Base-by-base conservation (phyloP, 345 rosid genomes). In the Syzygium aqueum region DNA sequence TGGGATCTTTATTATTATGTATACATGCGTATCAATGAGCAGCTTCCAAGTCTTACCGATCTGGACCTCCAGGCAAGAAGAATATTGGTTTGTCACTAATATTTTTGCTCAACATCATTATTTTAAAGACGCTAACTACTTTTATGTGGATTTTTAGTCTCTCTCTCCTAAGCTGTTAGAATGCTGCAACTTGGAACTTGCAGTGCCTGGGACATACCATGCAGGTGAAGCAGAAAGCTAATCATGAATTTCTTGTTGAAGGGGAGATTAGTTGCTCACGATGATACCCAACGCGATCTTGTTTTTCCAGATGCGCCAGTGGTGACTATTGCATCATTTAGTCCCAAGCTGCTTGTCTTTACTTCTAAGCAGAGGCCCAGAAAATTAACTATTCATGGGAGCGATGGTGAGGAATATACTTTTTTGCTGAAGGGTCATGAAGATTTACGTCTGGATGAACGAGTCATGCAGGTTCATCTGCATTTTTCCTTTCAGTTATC, bases 381-480 rank as follows among this genome's bases (percentile, higher is more conserved):
- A 67, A 96, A 96, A 90, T 93, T 97, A 93, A 97, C 99, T 80
- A 97, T 97, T 93, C 97, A 94, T 59, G 99, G 99, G 83, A 97
- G 93, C 88, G 96, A 97, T 86, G 99, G 99, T 85, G 95, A 95
- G 90, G 99, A 95, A 88, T 91, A 97, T 89, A 95, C 98, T 86
- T 97, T 96, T 90, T 91, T 97, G 93, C 93, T 97, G 87, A 97
- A 97, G 93, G 99, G 99, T 49, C 99, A 97, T 89, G 99, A 97
- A 92, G 99, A 97, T 92, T 89, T 97, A 84, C 98, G 99, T 90
- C 99, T 95, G 89, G 99, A 97, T 92, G 99, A 97, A 87, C 99
- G 99, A 87, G 99, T 97, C 90, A 97, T 97, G 99, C 99, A 97
- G 99, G 99, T 97, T 86, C 46, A 25, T 33, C 77, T 65, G 77